A percentile compares a stretch with the other conserved stretches of the same genome.
phyloP scores from a whole-genome alignment of 2,329 filamentous ascomycete species.

The Trichoderma guizhouense region DNA sequence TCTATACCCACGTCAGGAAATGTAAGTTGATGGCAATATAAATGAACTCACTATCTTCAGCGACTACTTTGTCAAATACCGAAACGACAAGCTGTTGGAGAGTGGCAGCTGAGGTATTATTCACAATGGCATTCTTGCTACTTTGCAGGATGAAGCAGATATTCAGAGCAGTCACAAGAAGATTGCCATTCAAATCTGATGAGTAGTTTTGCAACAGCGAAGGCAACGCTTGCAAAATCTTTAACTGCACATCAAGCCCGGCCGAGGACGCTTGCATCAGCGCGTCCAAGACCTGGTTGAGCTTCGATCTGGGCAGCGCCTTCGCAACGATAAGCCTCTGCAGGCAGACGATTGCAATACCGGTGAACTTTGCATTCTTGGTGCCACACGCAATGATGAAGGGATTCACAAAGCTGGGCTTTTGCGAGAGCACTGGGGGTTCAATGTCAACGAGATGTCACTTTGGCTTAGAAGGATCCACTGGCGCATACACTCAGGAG shows the following conservation, averaged over 20 bases:
- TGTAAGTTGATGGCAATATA: too few species aligned
- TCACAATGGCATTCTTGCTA: slow-evolving; percentile 89
- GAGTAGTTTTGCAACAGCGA: slow-evolving; percentile 89
- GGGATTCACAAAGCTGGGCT: slow-evolving; percentile 81
- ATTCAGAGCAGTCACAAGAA: slow-evolving; percentile 78
- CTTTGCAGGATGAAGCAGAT: slow-evolving; percentile 89
- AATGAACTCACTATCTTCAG: slow-evolving; percentile 67
- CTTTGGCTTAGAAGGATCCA: slow-evolving; percentile 14
- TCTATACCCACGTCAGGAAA: slow-evolving; percentile 29
- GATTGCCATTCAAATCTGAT: slow-evolving; percentile 71
- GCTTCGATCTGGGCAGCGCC: slow-evolving; percentile 72
- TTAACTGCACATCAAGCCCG: slow-evolving; percentile 85
- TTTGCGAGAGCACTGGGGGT: slow-evolving; percentile 71
- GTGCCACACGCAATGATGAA: slow-evolving; percentile 92
- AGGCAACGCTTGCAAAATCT: slow-evolving; percentile 88
- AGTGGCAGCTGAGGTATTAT: slow-evolving; percentile 94
- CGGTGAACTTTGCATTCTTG: slow-evolving; percentile 84
- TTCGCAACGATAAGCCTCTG: slow-evolving; percentile 82
- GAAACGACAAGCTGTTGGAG: slow-evolving; percentile 89
- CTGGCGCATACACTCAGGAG: slow-evolving; percentile 34
- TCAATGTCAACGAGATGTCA: slow-evolving; percentile 22
- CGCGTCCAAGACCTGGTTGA: slow-evolving; percentile 84
- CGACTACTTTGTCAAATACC: slow-evolving; percentile 85
- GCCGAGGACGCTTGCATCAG: slow-evolving; percentile 81
- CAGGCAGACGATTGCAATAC: slow-evolving; percentile 81